phyloP scores from a whole-genome alignment of 1,139 yeast species.

The Candida sp. region DNA sequence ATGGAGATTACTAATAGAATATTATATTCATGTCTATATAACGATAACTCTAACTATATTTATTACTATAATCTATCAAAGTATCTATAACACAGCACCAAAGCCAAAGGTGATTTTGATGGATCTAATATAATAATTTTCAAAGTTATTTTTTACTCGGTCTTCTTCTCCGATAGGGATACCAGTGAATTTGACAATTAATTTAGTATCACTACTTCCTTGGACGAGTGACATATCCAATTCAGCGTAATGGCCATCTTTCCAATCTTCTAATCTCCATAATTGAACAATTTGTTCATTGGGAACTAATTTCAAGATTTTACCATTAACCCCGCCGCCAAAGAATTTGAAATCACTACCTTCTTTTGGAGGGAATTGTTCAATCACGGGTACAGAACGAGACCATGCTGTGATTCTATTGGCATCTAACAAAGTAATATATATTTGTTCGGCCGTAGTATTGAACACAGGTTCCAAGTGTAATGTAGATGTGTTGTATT shows the following conservation, averaged over 20 bases:
- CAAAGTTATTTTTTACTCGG: conserved; percentile 77
- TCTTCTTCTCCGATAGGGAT: conserved; percentile 98
- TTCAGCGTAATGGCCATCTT: conserved; percentile 71
- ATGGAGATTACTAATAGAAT: too few species aligned
- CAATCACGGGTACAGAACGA: conserved; percentile 67
- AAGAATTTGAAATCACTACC: conserved; percentile 70
- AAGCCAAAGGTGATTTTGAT: conserved; percentile 92
- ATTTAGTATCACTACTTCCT: conserved; percentile 77
- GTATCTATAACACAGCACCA: conserved; percentile 65
- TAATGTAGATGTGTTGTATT: conserved; percentile 76
- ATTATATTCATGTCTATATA: background rate
- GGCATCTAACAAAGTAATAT: conserved; percentile 70
- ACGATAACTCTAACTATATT: background rate
- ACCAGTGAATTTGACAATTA: conserved; percentile 82
- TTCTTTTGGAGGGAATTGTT: conserved; percentile 45
- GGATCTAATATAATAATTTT: conserved; percentile 82
- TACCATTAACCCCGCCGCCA: conserved; percentile 86
- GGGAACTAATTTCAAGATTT: conserved; percentile 55
- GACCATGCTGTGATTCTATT: conserved; percentile 88
- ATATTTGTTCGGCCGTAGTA: conserved; percentile 84
- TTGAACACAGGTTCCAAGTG: conserved; percentile 79
- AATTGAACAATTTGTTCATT: conserved; percentile 61
- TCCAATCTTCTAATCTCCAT: conserved; percentile 94
- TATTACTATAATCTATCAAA: background rate
- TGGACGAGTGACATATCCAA: conserved; percentile 66